Evolutionary conservation across 164 flowering plant species (phyloP).

Genomic region (Warburgia ugandensis): DNA sequence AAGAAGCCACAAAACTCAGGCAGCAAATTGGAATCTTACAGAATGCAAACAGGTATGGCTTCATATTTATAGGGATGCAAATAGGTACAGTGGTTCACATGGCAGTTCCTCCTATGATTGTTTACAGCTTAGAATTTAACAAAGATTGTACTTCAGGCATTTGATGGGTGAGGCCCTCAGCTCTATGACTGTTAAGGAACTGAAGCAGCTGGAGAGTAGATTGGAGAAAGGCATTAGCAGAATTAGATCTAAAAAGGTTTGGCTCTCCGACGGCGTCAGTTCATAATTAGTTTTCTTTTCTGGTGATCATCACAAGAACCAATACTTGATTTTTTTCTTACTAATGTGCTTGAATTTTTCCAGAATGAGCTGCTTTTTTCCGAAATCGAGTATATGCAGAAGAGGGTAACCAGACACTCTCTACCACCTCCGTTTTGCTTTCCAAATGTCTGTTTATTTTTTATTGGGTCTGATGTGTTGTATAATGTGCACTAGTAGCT

Average conservation of each 20-base stretch:
- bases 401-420: conserved; percentile 43
- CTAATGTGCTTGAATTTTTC: neutral
- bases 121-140: too few relatives aligned
- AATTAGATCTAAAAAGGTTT: conserved; percentile 80
- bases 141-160: conserved; percentile 35
- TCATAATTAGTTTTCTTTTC: neutral
- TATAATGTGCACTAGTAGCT: too few relatives aligned
- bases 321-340: neutral
- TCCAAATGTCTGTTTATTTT: neutral
- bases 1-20: conserved; percentile 69
- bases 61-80: neutral
- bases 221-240: conserved; percentile 65
- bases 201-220: conserved; percentile 51
- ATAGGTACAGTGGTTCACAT: too few relatives aligned
- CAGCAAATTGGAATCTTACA: conserved; percentile 45
- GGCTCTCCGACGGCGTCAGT: neutral
- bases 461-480: neutral
- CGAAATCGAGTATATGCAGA: conserved; percentile 87
- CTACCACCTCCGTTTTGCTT: neutral
- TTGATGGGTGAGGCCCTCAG: conserved; percentile 67
- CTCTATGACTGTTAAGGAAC: conserved; percentile 40
- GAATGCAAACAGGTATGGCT: conserved; percentile 49
- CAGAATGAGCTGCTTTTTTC: conserved; percentile 84
- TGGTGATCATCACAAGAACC: neutral
- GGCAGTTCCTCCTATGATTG: too few relatives aligned